A percentile compares a stretch with the other conserved stretches of the same genome.
Conservation (phyloP, 345 rosid species). For the Euphorbia tirucalli region DNA sequence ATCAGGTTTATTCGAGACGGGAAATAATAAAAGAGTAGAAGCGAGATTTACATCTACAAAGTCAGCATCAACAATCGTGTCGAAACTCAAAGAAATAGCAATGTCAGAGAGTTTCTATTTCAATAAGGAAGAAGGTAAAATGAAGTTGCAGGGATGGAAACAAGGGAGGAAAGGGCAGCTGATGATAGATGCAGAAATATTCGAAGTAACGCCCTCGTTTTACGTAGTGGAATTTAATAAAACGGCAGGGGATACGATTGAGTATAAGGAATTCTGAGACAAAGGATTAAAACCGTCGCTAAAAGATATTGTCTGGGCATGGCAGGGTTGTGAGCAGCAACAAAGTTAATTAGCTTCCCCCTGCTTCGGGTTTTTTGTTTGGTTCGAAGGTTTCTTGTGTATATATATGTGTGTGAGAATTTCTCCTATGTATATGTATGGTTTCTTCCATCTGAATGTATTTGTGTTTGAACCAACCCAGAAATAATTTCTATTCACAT, state of each 20-base stretch:
- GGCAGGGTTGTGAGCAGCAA: slow-evolving; percentile 52
- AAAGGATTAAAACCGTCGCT: slow-evolving; percentile 68
- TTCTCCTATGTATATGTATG: no score
- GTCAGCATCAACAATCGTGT: slow-evolving; percentile 56
- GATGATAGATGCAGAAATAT: slow-evolving; percentile 67
- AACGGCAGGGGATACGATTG: slow-evolving; percentile 69
- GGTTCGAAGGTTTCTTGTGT: no score
- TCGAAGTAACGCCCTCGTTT: slow-evolving; percentile 70
- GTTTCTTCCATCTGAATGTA: no score
- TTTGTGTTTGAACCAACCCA: no score
- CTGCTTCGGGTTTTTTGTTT: no score
- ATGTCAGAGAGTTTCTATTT: slow-evolving; percentile 46
- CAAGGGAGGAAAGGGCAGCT: slow-evolving; percentile 87
- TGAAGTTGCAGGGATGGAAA: slow-evolving; percentile 55
- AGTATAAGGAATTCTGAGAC: slow-evolving; percentile 62
- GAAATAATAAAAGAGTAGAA: slow-evolving; percentile 29
- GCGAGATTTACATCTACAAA: slow-evolving; percentile 55
- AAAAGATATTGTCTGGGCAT: slow-evolving; percentile 85
- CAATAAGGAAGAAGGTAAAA: slow-evolving; percentile 49
- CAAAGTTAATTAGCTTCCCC: neutral
- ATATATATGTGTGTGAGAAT: no score
- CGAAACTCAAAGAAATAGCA: slow-evolving; percentile 76
- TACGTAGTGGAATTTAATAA: slow-evolving; percentile 77
- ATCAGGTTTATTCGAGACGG: slow-evolving; percentile 69
- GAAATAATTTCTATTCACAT: no score